phyloP scores from a whole-genome alignment of 2,329 filamentous ascomycete species.

The Zasmidium angulare region DNA sequence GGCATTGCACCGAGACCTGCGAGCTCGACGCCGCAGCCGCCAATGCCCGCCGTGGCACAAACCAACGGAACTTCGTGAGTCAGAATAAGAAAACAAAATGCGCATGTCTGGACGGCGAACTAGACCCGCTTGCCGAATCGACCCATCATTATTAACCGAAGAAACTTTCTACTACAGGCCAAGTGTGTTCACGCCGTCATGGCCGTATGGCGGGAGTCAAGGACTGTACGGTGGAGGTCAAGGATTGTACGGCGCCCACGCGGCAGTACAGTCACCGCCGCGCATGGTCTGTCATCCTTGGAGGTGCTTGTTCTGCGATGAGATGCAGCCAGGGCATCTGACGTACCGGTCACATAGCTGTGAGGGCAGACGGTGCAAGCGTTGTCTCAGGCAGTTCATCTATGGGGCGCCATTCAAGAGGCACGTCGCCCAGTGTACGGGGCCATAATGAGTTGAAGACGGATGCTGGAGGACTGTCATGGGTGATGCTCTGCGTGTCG shows the following conservation, averaged over 20 bases:
- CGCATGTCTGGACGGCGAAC: background rate
- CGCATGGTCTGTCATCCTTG: background rate
- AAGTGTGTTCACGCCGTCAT: background rate
- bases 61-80: constrained; percentile 23
- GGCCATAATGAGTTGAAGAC: too few species aligned
- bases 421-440: background rate
- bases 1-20: constrained; percentile 19
- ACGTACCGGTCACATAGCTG: background rate
- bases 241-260: too few species aligned
- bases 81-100: background rate
- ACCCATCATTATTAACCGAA: background rate
- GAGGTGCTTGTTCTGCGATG: background rate
- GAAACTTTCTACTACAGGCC: background rate
- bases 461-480: too few species aligned
- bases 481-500: too few species aligned
- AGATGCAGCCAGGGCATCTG: background rate
- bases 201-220: background rate
- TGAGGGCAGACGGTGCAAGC: background rate
- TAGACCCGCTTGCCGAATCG: background rate
- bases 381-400: background rate
- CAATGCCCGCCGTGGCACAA: constrained; percentile 8
- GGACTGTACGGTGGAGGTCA: background rate
- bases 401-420: background rate
- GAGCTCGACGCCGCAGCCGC: constrained; percentile 29
- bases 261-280: background rate